phyloP scores from a whole-genome alignment of 441 rosid genomes.

The Pelargonium myrrhifolium region DNA sequence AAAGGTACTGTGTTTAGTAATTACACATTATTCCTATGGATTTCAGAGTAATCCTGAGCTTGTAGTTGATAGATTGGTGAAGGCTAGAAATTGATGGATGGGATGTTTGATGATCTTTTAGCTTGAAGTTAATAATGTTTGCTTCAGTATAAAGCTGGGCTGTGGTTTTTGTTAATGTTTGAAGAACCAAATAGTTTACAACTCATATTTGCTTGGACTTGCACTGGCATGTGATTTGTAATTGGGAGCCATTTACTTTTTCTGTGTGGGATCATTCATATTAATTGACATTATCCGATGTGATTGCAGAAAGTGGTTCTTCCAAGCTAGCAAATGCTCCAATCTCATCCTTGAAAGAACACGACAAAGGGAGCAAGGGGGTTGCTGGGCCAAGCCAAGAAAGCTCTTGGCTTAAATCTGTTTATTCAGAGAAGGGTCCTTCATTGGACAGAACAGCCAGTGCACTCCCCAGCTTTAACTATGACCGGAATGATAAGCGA shows the following conservation, averaged over 20 bases:
- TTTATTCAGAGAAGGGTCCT: slow-evolving; percentile 48
- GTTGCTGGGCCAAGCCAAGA: slow-evolving; percentile 54
- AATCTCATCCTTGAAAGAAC: slow-evolving; percentile 38
- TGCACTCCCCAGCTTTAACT: slow-evolving; percentile 39
- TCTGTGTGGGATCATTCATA: not conserved
- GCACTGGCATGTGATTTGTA: not conserved
- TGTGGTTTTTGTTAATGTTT: not conserved
- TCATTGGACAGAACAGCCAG: slow-evolving; percentile 50
- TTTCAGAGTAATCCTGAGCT: no score
- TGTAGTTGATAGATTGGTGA: no score
- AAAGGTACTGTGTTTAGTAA: no score
- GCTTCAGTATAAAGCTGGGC: not conserved
- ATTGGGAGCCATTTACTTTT: not conserved
- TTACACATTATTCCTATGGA: no score
- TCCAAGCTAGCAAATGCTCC: slow-evolving; percentile 33
- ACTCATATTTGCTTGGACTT: not conserved
- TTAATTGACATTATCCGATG: slow-evolving; percentile 9
- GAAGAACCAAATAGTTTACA: not conserved
- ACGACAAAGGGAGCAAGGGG: slow-evolving; percentile 39
- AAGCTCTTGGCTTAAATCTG: slow-evolving; percentile 49
- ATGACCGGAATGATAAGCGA: slow-evolving; percentile 43
- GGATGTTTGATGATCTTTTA: no score
- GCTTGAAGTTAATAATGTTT: no score
- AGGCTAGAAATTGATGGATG: not conserved
- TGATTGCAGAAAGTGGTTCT: slow-evolving; percentile 64